A percentile compares a stretch with the other conserved stretches of the same genome.
These are phyloP conservation scores for Bathelium albidoporum DNA, from an alignment of 495 filamentous ascomycete species.

Conservation along the genomic window DNA sequence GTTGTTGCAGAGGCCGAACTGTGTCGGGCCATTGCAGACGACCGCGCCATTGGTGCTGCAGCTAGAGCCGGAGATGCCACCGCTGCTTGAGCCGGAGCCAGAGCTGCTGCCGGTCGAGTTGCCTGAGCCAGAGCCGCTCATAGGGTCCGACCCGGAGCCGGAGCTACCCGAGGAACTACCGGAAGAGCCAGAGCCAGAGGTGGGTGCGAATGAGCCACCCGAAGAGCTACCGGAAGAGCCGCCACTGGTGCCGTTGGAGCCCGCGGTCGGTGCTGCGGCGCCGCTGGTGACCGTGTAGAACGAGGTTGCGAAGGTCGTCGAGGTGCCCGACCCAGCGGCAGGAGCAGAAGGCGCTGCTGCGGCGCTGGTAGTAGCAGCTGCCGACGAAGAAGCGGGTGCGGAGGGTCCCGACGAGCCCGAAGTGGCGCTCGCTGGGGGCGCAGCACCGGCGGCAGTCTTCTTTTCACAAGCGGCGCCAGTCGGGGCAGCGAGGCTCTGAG, in stretches of 20 bases:
- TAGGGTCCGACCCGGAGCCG: no score
- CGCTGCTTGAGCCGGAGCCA: not conserved
- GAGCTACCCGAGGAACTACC: not conserved
- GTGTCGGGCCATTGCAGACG: constrained; percentile 23
- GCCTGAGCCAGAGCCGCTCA: constrained; percentile 5
- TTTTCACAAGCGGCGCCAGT: constrained; percentile 9
- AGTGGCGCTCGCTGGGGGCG: constrained; percentile 2
- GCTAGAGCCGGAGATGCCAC: not conserved
- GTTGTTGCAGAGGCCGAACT: constrained; percentile 29
- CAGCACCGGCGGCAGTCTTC: constrained; percentile 1
- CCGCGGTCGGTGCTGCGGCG: not conserved
- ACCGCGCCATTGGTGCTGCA: constrained; percentile 21
- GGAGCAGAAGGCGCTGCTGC: constrained; percentile 8
- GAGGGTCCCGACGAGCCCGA: not conserved
- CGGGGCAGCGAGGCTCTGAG: not conserved
- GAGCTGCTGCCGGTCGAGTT: constrained; percentile 3
- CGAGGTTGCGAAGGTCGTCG: constrained; percentile 12
- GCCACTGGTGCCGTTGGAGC: not conserved
- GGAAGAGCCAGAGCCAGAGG: constrained; percentile 1
- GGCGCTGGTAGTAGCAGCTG: constrained; percentile 9
- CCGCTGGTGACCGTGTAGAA: not conserved
- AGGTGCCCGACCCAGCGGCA: constrained; percentile 10
- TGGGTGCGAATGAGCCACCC: no score
- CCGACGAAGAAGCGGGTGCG: constrained; percentile 10
- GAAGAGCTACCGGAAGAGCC: not conserved